Base-by-base conservation (phyloP, 345 rosid species). In the Eucalyptus erythrocorys region DNA sequence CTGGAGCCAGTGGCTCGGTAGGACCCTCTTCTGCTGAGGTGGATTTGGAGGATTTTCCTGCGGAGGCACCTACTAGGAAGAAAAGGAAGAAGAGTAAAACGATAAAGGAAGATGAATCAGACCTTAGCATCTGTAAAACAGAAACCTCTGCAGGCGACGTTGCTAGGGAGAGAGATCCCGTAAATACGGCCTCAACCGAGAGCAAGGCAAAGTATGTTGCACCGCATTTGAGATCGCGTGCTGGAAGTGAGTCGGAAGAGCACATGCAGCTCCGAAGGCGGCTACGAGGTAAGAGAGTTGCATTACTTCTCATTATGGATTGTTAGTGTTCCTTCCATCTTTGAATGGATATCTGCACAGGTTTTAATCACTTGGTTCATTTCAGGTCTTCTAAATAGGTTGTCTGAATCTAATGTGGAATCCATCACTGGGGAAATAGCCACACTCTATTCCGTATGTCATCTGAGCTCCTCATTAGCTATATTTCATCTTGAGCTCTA, bases 351-450 rank as follows among this genome's bases (percentile, higher is more conserved):
- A 48, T 61, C 32, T 47, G 32, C 24, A 5, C 53, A 5, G 48
- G 42, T 86, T 87, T 85, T 71, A 90, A 43, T 71, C 84, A 50
- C 86, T 50, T 51, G 80, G 49, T 88, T 53, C 91, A 85, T 94
- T 92, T 26, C 95, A 95, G 99, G 98, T 92, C 96, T 98, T 91
- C 94, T 97, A 53, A 95, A 96, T 91, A 96, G 93, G 94, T 89
- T 97, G 87, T 94, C 96, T 79, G 99, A 98, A 93, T 93, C 98
- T 53, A 97, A 98, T 87, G 94, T 96, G 89, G 99, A 98, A 91
- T 93, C 98, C 87, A 88, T 97, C 88, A 95, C 99, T 3, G 96
- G 93, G 82, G 98, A 97, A 87, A 93, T 95, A 91, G 91, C 98
- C 85, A 89, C 93, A 84, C 92, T 98, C 87, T 94, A 93, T 90